Conservation (phyloP, 768 basidiomycete species). For the Cystobasidium ongulense region DNA sequence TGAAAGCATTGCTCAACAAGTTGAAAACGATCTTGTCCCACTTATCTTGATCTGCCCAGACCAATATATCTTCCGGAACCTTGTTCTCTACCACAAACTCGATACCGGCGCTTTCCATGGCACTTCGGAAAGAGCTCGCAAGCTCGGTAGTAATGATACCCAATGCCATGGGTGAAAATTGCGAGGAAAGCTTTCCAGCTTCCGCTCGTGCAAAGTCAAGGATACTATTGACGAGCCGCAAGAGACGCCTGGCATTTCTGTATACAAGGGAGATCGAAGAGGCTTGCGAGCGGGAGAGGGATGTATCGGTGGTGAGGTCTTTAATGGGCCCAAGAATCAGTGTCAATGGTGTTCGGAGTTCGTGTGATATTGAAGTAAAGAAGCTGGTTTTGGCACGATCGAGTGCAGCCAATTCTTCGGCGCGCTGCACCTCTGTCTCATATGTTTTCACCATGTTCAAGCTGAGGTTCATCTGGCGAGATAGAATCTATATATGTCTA, state of each 20-base stretch:
- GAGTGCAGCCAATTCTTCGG: slow-evolving; percentile 32
- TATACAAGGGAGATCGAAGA: slow-evolving; percentile 8
- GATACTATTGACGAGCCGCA: slow-evolving; percentile 30
- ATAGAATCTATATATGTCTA: background rate
- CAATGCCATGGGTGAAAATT: slow-evolving; percentile 11
- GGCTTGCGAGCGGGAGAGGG: slow-evolving; percentile 10
- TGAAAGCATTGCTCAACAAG: slow-evolving; percentile 32
- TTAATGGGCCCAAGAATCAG: slow-evolving; percentile 30
- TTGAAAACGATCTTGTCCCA: slow-evolving; percentile 34
- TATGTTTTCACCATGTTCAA: slow-evolving; percentile 16
- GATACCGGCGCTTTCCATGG: slow-evolving; percentile 31
- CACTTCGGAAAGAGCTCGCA: slow-evolving; percentile 29
- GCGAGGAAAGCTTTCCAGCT: slow-evolving; percentile 29
- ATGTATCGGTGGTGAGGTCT: slow-evolving; percentile 6
- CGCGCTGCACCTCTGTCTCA: slow-evolving; percentile 21
- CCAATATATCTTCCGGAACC: slow-evolving; percentile 5
- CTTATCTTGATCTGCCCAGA: slow-evolving; percentile 31
- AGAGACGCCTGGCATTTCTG: slow-evolving; percentile 31
- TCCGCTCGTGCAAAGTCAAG: slow-evolving; percentile 33
- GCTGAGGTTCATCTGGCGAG: slow-evolving; percentile 9
- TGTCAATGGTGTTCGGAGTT: slow-evolving; percentile 33
- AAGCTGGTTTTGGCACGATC: slow-evolving; percentile 34
- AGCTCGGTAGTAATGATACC: slow-evolving; percentile 28
- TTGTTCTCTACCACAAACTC: slow-evolving; percentile 21
- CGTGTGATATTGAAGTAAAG: slow-evolving; percentile 33